Evolutionary conservation across 306 rosid genomes (phyloP).

Genomic region (Dryas octopetala): DNA sequence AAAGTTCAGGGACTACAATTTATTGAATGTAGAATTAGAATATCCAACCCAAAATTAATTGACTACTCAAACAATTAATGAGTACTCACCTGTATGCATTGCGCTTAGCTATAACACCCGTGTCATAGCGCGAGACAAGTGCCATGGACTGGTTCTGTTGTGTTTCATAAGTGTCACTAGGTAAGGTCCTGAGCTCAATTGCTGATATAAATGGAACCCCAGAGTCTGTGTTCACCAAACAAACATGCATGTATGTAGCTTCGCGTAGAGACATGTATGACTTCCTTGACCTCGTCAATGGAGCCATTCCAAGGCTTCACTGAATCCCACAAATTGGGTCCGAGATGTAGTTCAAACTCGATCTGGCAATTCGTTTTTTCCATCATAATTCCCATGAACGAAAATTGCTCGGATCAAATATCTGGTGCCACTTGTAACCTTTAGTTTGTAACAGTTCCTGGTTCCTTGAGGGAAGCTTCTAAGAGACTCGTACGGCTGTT

Average conservation of each 20-base stretch:
- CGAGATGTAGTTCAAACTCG: constrained; percentile 32
- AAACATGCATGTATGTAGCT: background rate
- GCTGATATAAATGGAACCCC: constrained; percentile 29
- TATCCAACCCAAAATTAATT: no score
- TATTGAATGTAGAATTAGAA: background rate
- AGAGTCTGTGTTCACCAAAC: constrained; percentile 12
- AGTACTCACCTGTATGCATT: background rate
- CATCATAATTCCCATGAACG: constrained; percentile 36
- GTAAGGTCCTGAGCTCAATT: constrained; percentile 22
- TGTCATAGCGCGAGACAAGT: background rate
- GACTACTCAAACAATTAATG: no score
- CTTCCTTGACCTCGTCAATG: background rate
- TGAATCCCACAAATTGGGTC: constrained; percentile 23
- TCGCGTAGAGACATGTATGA: background rate
- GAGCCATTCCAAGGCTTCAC: no score
- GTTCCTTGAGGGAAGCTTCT: constrained; percentile 45
- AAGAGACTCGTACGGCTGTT: background rate
- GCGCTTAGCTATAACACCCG: background rate
- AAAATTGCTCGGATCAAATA: constrained; percentile 36
- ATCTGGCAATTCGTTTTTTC: background rate
- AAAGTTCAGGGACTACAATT: no score
- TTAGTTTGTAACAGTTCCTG: constrained; percentile 43
- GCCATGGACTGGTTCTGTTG: constrained; percentile 1
- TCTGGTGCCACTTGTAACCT: constrained; percentile 2
- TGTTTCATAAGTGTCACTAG: background rate